phyloP scores from a whole-genome alignment of 805 yeast genomes.

The Henningerozyma blattae region DNA sequence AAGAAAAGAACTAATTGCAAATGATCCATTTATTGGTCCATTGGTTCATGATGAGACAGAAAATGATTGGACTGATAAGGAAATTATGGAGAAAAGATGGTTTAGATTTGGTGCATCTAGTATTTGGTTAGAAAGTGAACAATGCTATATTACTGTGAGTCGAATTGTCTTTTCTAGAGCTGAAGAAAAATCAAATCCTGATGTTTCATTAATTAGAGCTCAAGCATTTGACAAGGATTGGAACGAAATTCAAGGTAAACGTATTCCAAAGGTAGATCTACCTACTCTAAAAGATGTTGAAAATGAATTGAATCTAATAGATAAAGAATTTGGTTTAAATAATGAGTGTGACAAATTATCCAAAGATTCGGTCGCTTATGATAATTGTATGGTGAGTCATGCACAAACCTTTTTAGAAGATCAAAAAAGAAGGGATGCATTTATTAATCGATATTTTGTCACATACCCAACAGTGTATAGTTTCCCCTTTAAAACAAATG shows the following conservation, averaged over 20 bases:
- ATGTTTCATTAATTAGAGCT: background rate
- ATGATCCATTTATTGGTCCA: background rate
- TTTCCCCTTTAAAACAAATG: conserved; percentile 5
- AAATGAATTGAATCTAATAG: conserved; percentile 1
- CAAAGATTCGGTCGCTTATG: conserved; percentile 6
- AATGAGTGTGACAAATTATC: background rate
- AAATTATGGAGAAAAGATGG: conserved; percentile 23
- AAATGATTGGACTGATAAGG: conserved; percentile 5
- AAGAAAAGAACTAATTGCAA: conserved; percentile 3
- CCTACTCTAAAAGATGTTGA: conserved; percentile 1
- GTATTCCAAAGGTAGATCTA: conserved; percentile 19
- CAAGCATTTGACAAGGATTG: background rate
- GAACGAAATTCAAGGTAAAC: conserved; percentile 1
- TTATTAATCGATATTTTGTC: conserved; percentile 5
- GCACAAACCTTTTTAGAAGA: conserved; percentile 9
- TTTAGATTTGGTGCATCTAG: conserved; percentile 38
- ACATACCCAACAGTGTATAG: conserved; percentile 7
- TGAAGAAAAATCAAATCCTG: conserved; percentile 14
- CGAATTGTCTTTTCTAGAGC: conserved; percentile 30
- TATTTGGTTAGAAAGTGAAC: conserved; percentile 39
- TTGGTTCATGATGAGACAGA: conserved; percentile 1
- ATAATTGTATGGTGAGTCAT: conserved; percentile 11
- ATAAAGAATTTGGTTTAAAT: conserved; percentile 1
- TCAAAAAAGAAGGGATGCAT: conserved; percentile 1
- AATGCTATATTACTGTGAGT: conserved; percentile 37